Percentiles rank a stretch among this genome's conserved stretches.
phyloP scores from a whole-genome alignment of 1,139 yeast species.

The Kodamaea ohmeri region DNA sequence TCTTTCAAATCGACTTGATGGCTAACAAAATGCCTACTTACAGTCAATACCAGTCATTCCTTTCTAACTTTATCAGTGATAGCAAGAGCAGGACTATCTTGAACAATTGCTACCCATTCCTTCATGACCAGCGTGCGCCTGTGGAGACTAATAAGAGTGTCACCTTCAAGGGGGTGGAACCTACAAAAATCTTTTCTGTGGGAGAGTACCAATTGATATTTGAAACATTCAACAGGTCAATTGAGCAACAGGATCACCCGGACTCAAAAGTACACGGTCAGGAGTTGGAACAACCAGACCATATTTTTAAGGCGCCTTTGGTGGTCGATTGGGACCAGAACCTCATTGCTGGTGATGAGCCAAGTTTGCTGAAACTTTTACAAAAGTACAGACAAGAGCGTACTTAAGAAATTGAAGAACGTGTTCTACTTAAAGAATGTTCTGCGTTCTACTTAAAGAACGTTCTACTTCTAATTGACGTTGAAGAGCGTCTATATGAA shows the following conservation, averaged over 20 bases:
- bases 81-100: constrained; percentile 27
- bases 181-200: constrained; percentile 33
- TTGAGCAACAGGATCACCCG: constrained; percentile 21
- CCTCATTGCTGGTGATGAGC: constrained; percentile 41
- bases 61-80: constrained; percentile 28
- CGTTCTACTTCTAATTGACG: too few species aligned
- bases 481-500: too few species aligned
- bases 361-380: constrained; percentile 31
- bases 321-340: constrained; percentile 50
- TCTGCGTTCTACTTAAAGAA: too few species aligned
- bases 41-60: constrained; percentile 38
- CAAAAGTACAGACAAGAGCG: constrained; percentile 23
- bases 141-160: constrained; percentile 19
- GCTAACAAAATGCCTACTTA: constrained; percentile 44
- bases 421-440: too few species aligned
- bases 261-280: constrained; percentile 14
- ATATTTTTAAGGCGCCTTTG: constrained; percentile 43
- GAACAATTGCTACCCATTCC: constrained; percentile 39
- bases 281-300: constrained; percentile 26
- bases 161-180: constrained; percentile 31
- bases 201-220: constrained; percentile 41
- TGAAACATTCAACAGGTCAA: constrained; percentile 37
- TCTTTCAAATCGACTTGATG: constrained; percentile 39
- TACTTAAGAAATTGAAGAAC: too few species aligned
- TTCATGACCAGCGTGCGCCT: constrained; percentile 25